Evolutionary conservation across 257 asterid genomes (phyloP).

Genomic region (Verbascum thapsus): DNA sequence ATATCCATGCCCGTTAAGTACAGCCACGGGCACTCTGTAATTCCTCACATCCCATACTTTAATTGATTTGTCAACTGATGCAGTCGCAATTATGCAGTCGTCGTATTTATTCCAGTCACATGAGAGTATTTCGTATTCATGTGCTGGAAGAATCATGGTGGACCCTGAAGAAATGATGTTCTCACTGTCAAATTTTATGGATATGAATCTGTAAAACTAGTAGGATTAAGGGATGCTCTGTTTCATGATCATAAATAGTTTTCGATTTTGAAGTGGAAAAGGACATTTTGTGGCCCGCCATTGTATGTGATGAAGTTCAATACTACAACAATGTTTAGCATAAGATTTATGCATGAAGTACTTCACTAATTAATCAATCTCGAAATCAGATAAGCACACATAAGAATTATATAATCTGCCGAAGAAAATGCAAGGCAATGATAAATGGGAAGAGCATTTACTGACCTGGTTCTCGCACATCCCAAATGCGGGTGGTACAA

Average conservation of each 20-base stretch:
- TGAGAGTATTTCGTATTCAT: slow-evolving; percentile 86
- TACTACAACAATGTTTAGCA: slow-evolving; percentile 2
- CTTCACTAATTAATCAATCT: neutral
- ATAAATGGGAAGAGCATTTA: neutral
- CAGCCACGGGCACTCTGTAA: slow-evolving; percentile 82
- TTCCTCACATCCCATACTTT: slow-evolving; percentile 97
- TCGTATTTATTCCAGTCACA: slow-evolving; percentile 98
- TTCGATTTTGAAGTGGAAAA: neutral
- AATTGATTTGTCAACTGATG: slow-evolving; percentile 86
- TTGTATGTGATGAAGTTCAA: neutral
- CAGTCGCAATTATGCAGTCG: slow-evolving; percentile 88
- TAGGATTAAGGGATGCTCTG: neutral
- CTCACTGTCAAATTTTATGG: neutral
- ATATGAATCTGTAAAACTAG: slow-evolving; percentile 1
- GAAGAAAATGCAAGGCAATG: neutral
- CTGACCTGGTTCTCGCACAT: slow-evolving; percentile 93
- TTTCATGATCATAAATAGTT: slow-evolving; percentile 2
- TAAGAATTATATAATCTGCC: neutral
- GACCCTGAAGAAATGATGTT: slow-evolving; percentile 60
- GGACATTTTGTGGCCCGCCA: neutral
- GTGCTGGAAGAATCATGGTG: slow-evolving; percentile 96
- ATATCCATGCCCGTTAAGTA: slow-evolving; percentile 86
- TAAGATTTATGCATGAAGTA: no score
- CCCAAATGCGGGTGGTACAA: slow-evolving; percentile 95
- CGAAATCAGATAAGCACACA: neutral